phyloP scores from a whole-genome alignment of 1,284 basidiomycete species.

The Flammula alnicola region DNA sequence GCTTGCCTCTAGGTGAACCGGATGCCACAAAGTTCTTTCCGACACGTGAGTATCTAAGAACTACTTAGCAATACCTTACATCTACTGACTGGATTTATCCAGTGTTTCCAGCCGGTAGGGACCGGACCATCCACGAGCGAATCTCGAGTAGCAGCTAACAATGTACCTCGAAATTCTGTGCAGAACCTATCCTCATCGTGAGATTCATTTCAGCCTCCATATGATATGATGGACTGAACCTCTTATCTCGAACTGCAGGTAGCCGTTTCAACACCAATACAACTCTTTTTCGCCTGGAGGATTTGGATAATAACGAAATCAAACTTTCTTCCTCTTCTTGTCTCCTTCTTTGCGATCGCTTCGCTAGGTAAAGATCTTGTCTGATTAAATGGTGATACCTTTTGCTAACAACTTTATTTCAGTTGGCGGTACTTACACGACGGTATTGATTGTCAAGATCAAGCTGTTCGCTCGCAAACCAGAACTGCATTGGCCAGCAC shows the following conservation, averaged over 20 bases:
- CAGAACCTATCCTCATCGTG: conserved; percentile 41
- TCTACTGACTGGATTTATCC: background rate
- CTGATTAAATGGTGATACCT: background rate
- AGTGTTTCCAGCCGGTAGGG: conserved; percentile 41
- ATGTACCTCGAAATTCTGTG: background rate
- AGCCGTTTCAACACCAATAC: conserved; percentile 52
- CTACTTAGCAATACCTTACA: background rate
- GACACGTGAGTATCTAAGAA: conserved; percentile 31
- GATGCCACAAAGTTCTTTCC: conserved; percentile 39
- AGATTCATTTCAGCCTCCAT: conserved; percentile 13
- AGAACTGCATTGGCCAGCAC: conserved; percentile 45
- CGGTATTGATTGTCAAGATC: conserved; percentile 36
- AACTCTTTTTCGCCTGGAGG: conserved; percentile 58
- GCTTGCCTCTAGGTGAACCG: conserved; percentile 18
- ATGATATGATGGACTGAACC: background rate
- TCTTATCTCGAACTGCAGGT: conserved; percentile 34
- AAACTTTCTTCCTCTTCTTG: conserved; percentile 39
- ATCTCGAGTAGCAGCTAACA: background rate
- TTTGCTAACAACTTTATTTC: background rate
- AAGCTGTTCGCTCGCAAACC: conserved; percentile 45
- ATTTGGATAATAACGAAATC: conserved; percentile 49
- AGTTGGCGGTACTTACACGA: conserved; percentile 54
- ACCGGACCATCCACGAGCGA: background rate
- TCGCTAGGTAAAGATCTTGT: conserved; percentile 40
- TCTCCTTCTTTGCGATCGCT: conserved; percentile 40